A percentile compares a stretch with the other conserved stretches of the same genome.
Conservation (phyloP, 2,329 filamentous ascomycete genomes). For the Nothophaeocryptopus gaeumannii region DNA sequence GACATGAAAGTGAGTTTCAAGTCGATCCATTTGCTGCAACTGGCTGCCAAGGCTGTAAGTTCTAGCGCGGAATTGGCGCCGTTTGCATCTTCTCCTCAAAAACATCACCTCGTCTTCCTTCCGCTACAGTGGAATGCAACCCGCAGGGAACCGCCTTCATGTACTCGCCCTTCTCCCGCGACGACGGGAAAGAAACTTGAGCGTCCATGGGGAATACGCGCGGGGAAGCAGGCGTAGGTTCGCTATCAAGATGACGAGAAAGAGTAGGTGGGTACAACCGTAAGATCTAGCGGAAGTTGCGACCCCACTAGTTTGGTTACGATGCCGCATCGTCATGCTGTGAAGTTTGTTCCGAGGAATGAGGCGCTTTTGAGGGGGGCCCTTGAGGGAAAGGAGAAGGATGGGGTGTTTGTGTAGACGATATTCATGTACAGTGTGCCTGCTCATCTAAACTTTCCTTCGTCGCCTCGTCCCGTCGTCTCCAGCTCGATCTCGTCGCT, state of each 20-base stretch:
- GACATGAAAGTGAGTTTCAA: neutral
- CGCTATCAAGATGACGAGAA: neutral
- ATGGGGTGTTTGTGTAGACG: constrained; percentile 13
- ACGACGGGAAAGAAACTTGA: neutral
- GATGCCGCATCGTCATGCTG: constrained; percentile 54
- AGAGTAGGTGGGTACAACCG: neutral
- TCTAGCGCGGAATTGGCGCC: neutral
- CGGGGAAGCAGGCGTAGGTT: neutral
- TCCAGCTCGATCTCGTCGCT: constrained; percentile 3
- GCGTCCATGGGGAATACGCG: neutral
- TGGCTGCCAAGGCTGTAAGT: too few species aligned
- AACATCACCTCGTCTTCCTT: neutral
- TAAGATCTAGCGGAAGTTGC: constrained; percentile 48
- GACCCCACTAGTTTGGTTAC: constrained; percentile 58
- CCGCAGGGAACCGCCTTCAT: constrained; percentile 8
- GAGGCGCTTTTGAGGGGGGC: constrained; percentile 20
- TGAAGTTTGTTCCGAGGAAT: constrained; percentile 44
- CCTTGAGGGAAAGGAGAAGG: constrained; percentile 22
- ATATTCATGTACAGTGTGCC: too few species aligned
- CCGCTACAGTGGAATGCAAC: neutral
- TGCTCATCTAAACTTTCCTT: neutral
- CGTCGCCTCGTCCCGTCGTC: neutral
- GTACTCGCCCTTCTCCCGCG: neutral
- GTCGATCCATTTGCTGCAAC: neutral
- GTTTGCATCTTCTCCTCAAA: neutral